These are phyloP conservation scores for Cucurbitaria berberidis DNA, from an alignment of 2,329 filamentous ascomycete species.

Conservation along the genomic window DNA sequence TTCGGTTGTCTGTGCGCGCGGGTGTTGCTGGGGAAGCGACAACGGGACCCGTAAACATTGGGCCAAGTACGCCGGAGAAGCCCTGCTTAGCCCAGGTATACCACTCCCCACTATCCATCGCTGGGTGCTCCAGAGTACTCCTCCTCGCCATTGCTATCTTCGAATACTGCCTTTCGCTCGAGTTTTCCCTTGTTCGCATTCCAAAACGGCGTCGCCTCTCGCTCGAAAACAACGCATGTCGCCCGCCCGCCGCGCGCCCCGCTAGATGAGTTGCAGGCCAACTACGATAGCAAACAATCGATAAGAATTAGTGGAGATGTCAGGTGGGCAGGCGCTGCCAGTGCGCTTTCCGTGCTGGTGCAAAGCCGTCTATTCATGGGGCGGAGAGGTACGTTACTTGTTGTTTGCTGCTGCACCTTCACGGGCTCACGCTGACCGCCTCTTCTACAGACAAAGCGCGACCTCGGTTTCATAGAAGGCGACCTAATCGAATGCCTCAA, in stretches of 20 bases:
- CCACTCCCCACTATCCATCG: constrained; percentile 24
- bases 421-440: constrained; percentile 36
- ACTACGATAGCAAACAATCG: constrained; percentile 7
- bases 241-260: constrained; percentile 11
- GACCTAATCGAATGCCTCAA: constrained; percentile 98
- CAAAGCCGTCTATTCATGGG: constrained; percentile 90
- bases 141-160: constrained; percentile 17
- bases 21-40: constrained; percentile 27
- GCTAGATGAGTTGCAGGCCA: constrained; percentile 28
- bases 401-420: constrained; percentile 11
- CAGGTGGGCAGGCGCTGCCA: constrained; percentile 64
- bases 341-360: constrained; percentile 89
- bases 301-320: constrained; percentile 45
- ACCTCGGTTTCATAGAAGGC: constrained; percentile 95
- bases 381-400: constrained; percentile 67
- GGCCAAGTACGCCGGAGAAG: constrained; percentile 17
- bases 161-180: constrained; percentile 11
- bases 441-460: constrained; percentile 72
- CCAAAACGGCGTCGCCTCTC: constrained; percentile 6
- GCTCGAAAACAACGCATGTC: constrained; percentile 23
- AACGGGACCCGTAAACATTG: constrained; percentile 24
- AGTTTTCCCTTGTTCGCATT: constrained; percentile 4
- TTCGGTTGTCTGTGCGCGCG: constrained; percentile 5
- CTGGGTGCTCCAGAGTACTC: constrained; percentile 12
- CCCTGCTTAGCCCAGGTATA: constrained; percentile 22